phyloP scores from a whole-genome alignment of 306 rosid species.

The Leucaena leucocephala region DNA sequence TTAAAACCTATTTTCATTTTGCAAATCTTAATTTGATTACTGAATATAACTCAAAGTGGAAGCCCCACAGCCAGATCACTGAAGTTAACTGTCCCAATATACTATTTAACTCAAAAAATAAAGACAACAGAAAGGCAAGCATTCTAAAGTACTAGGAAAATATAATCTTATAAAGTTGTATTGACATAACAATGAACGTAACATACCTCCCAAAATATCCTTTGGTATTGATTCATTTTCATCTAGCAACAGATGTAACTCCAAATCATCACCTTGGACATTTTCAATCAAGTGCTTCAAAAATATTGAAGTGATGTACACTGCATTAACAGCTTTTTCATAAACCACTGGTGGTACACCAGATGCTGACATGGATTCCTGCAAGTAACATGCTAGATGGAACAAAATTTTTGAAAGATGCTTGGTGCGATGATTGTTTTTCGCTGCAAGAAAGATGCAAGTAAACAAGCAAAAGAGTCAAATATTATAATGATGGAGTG shows the following conservation, averaged over 20 bases:
- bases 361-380: slow-evolving; percentile 70
- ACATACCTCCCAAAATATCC: slow-evolving; percentile 65
- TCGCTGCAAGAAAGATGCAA: slow-evolving; percentile 48
- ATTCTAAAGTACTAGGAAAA: neutral
- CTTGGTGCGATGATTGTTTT: slow-evolving; percentile 75
- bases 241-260: slow-evolving; percentile 66
- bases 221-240: slow-evolving; percentile 56
- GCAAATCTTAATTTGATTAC: slow-evolving; percentile 8
- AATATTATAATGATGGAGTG: slow-evolving; percentile 18
- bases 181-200: slow-evolving; percentile 2
- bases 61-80: slow-evolving; percentile 12
- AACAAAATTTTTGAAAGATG: slow-evolving; percentile 93
- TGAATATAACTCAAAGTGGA: slow-evolving; percentile 1
- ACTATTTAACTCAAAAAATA: neutral
- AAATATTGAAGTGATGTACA: slow-evolving; percentile 78
- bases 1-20: slow-evolving; percentile 2
- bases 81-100: neutral
- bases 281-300: slow-evolving; percentile 85
- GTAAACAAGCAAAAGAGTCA: neutral
- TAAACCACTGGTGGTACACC: slow-evolving; percentile 62
- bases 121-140: neutral
- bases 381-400: slow-evolving; percentile 83
- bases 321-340: slow-evolving; percentile 83
- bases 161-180: neutral
- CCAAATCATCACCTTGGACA: slow-evolving; percentile 53